phyloP scores from a whole-genome alignment of 2,329 filamentous ascomycete species.

The Trichophyton simii region DNA sequence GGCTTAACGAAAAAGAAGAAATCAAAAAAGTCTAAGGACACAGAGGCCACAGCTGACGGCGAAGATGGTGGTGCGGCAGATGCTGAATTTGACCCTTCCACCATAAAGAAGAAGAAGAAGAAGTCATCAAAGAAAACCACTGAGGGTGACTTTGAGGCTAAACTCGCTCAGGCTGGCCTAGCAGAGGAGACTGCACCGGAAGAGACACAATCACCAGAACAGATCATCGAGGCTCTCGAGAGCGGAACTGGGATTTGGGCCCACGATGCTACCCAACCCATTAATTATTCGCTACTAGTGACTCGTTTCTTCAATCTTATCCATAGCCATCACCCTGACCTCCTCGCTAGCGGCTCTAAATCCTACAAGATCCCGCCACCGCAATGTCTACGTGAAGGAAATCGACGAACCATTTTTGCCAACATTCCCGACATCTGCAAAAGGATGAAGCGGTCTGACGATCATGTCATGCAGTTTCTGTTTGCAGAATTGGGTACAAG shows the following conservation, averaged over 20 bases:
- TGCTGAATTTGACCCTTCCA: slow-evolving; percentile 51
- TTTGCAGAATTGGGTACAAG: slow-evolving; percentile 97
- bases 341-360: slow-evolving; percentile 75
- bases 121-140: slow-evolving; percentile 46
- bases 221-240: slow-evolving; percentile 58
- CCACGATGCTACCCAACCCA: slow-evolving; percentile 63
- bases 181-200: slow-evolving; percentile 46
- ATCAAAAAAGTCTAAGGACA: slow-evolving; percentile 47
- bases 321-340: slow-evolving; percentile 91
- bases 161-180: slow-evolving; percentile 49
- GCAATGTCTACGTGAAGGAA: slow-evolving; percentile 97
- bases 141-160: slow-evolving; percentile 53
- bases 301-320: slow-evolving; percentile 89
- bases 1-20: slow-evolving; percentile 66
- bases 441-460: slow-evolving; percentile 96
- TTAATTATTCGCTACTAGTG: slow-evolving; percentile 76
- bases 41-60: slow-evolving; percentile 38
- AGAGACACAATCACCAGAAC: slow-evolving; percentile 44
- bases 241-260: slow-evolving; percentile 82
- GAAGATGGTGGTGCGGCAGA: slow-evolving; percentile 39
- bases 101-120: slow-evolving; percentile 81
- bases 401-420: slow-evolving; percentile 99
- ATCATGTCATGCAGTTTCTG: slow-evolving; percentile 93
- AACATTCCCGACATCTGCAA: slow-evolving; percentile 99
- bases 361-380: slow-evolving; percentile 99